Evolutionary conservation across 192 early-diverging fungal species (phyloP).

Genomic region (Rhizoclosmatium globosum): DNA sequence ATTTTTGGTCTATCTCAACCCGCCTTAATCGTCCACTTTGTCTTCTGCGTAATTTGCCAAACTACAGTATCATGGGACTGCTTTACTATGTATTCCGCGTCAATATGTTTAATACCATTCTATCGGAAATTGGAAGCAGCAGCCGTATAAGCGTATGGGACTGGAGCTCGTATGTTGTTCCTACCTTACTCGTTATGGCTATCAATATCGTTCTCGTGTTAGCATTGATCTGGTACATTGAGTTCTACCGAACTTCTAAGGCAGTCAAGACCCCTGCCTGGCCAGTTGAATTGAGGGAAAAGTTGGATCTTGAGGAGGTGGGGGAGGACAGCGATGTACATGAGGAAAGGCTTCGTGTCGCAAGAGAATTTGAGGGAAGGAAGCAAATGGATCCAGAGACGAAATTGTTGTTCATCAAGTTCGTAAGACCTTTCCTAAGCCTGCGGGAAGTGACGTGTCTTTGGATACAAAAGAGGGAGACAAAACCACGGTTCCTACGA

Average conservation of each 20-base stretch:
- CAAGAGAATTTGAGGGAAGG: too few relatives aligned
- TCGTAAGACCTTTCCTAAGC: too few relatives aligned
- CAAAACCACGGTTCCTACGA: too few relatives aligned
- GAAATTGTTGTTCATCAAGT: too few relatives aligned
- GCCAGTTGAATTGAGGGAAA: too few relatives aligned
- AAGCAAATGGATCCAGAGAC: too few relatives aligned
- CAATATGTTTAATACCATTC: neutral
- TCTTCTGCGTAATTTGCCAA: neutral
- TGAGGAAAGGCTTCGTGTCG: too few relatives aligned
- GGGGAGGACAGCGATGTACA: too few relatives aligned
- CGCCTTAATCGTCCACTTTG: neutral
- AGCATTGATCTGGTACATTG: neutral
- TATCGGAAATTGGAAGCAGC: neutral
- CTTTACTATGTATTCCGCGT: neutral
- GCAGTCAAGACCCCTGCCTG: neutral
- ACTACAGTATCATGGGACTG: neutral
- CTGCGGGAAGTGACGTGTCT: too few relatives aligned
- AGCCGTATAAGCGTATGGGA: neutral
- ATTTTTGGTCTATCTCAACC: neutral
- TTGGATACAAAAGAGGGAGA: too few relatives aligned
- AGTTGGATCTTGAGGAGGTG: too few relatives aligned
- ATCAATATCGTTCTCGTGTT: neutral
- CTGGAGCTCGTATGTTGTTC: neutral
- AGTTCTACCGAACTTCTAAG: neutral
- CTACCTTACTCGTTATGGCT: neutral